These are phyloP conservation scores for Diaporthe destruens DNA, from an alignment of 2,329 filamentous ascomycete genomes.

Conservation along the genomic window DNA sequence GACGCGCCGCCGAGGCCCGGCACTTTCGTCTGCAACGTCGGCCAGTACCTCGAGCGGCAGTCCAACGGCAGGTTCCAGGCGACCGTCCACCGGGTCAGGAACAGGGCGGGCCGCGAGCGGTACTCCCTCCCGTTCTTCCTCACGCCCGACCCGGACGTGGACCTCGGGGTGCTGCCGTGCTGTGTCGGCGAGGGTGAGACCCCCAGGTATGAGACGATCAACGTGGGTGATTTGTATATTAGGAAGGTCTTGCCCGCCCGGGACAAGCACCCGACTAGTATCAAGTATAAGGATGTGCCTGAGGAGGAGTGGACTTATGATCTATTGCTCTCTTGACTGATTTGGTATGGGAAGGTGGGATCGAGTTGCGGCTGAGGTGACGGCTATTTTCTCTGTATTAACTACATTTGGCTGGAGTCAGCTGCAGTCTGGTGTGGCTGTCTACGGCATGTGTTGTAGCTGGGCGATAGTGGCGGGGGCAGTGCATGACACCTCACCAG, in stretches of 20 bases:
- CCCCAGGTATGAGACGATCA: slow-evolving; percentile 46
- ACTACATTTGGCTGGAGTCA: not conserved
- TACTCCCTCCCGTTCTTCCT: slow-evolving; percentile 57
- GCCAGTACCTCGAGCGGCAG: slow-evolving; percentile 55
- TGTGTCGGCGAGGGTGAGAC: slow-evolving; percentile 44
- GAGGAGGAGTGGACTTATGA: slow-evolving; percentile 50
- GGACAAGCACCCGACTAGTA: slow-evolving; percentile 53
- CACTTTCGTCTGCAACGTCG: slow-evolving; percentile 57
- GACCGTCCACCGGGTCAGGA: slow-evolving; percentile 56
- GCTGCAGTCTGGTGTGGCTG: not conserved
- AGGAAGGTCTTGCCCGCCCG: slow-evolving; percentile 50
- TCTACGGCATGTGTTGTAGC: not conserved
- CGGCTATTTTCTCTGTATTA: not conserved
- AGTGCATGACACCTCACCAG: slow-evolving; percentile 14
- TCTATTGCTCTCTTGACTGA: slow-evolving; percentile 45
- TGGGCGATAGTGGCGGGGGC: slow-evolving; percentile 20
- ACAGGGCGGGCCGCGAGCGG: slow-evolving; percentile 52
- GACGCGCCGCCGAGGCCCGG: slow-evolving; percentile 51
- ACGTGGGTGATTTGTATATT: slow-evolving; percentile 52
- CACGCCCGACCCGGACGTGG: slow-evolving; percentile 46
- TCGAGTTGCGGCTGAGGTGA: not conserved
- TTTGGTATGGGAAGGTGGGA: not conserved
- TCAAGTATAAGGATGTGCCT: slow-evolving; percentile 52
- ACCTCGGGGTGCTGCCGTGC: slow-evolving; percentile 46
- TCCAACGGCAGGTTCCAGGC: slow-evolving; percentile 55